Evolutionary conservation across 2,329 filamentous ascomycete genomes (phyloP), one percentile per base, ranked within the genome.

Genomic region (Knufia fluminis): DNA sequence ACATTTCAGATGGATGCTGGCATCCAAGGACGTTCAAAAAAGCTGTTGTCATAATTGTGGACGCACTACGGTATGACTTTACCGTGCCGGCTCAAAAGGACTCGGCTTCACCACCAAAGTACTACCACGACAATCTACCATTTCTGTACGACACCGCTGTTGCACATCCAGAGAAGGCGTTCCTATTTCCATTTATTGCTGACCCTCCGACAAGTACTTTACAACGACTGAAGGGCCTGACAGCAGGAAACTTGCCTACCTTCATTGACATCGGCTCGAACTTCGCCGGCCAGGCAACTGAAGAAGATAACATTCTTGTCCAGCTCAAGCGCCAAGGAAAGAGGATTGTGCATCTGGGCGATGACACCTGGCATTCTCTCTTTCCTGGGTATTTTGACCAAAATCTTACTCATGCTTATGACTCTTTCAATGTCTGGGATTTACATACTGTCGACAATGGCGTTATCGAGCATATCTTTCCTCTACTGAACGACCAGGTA

Each of bases 351-450:
- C 94, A 98, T 61, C 72, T 98, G 32, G 92, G 92, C n/a, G 92
- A 98, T 65, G 91, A 98, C 68, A 98, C 92, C 3, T 98, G 92
- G 92, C 86, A 89, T 57, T 78, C 87, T 38, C 72, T 98, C 14
- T 98, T 97, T 64, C 92, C 92, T 0, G 86, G 77, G n/a, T 89
- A 94, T 66, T 98, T 98, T 61, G 83, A 95, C 64, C 71, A 82
- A 7, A 85, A 91, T 50, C 79, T 96, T 50, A 95, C 90, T 58
- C 80, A 76, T 59, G 80, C 92, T 0, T 98, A 95, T 66, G 91
- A 97, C 65, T 97, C 91, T 54, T 94, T 98, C 71, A 96, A 97
- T 62, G 92, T 97, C 4, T 96, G 89, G 88, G 92, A 98, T 65
- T 68, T 98, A 60, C 89, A 97, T 65, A 97, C 92, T 0, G 86